Evolutionary conservation across 192 early-diverging fungal species (phyloP).

Genomic region (Coemansia sp.): DNA sequence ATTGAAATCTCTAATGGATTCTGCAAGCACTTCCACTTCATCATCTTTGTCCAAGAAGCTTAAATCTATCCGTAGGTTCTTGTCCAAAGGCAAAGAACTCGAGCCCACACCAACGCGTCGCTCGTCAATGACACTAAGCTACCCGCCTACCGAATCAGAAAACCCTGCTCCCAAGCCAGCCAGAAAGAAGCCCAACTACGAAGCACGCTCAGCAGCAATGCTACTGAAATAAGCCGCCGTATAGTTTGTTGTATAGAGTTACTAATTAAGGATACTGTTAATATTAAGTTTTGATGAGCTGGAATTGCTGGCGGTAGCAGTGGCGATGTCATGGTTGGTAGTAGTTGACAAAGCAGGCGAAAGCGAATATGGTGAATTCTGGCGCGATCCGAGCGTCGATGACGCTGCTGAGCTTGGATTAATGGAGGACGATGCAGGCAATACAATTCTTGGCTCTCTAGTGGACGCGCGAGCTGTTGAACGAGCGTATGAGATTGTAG

Average conservation of each 20-base stretch:
- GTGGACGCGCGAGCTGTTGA: constrained; percentile 23
- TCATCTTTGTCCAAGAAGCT: background rate
- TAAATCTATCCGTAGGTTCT: background rate
- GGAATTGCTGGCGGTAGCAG: background rate
- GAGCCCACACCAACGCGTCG: constrained; percentile 5
- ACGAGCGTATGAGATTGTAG: constrained; percentile 18
- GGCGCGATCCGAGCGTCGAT: constrained; percentile 12
- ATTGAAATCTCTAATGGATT: background rate
- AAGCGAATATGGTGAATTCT: constrained; percentile 22
- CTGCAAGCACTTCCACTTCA: background rate
- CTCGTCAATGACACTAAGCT: constrained; percentile 16
- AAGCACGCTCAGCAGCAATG: constrained; percentile 17
- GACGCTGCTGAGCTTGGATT: constrained; percentile 8
- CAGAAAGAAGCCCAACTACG: constrained; percentile 14
- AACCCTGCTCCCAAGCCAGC: background rate
- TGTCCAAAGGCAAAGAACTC: background rate
- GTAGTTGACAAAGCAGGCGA: constrained; percentile 28
- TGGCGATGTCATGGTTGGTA: background rate
- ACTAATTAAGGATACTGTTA: constrained; percentile 36
- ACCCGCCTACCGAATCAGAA: background rate
- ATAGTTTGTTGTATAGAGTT: background rate
- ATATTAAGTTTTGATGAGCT: constrained; percentile 28
- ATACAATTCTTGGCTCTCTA: background rate
- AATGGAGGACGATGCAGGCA: background rate
- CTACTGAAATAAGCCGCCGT: constrained; percentile 10